Conservation (phyloP, 257 asterid genomes). For the Coffea eugenioides region DNA sequence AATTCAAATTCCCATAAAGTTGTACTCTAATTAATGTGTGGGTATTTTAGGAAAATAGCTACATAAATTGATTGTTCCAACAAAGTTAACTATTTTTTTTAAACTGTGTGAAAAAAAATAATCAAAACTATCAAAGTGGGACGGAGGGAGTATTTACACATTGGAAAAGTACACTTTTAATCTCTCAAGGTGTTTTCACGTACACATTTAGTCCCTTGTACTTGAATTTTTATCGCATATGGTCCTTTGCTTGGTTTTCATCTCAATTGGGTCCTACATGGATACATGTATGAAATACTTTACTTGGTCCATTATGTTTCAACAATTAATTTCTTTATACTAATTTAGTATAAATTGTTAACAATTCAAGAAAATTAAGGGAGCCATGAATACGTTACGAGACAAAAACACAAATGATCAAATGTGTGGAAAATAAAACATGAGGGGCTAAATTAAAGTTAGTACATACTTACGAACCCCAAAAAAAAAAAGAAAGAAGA, state of each 20-base stretch:
- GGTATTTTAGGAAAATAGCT: no score
- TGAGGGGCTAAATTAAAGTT: not conserved
- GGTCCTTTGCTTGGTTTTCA: not conserved
- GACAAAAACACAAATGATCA: not conserved
- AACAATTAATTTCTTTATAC: not conserved
- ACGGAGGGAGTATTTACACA: not conserved
- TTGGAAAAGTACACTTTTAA: not conserved
- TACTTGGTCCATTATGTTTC: not conserved
- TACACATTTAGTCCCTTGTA: not conserved
- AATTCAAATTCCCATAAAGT: no score
- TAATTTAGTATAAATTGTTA: not conserved
- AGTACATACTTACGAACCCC: not conserved
- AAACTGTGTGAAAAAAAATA: no score
- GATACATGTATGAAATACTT: not conserved
- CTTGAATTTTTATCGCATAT: not conserved
- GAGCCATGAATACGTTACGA: not conserved
- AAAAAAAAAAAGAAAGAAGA: not conserved
- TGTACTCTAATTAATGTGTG: no score
- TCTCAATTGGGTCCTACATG: not conserved
- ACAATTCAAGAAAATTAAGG: no score
- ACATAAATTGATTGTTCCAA: no score
- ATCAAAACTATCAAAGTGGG: no score
- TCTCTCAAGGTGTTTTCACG: not conserved
- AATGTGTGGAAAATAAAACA: not conserved
- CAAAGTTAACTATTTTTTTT: no score